Conservation (phyloP, 768 basidiomycete genomes). For the Termitomyces sp. region DNA sequence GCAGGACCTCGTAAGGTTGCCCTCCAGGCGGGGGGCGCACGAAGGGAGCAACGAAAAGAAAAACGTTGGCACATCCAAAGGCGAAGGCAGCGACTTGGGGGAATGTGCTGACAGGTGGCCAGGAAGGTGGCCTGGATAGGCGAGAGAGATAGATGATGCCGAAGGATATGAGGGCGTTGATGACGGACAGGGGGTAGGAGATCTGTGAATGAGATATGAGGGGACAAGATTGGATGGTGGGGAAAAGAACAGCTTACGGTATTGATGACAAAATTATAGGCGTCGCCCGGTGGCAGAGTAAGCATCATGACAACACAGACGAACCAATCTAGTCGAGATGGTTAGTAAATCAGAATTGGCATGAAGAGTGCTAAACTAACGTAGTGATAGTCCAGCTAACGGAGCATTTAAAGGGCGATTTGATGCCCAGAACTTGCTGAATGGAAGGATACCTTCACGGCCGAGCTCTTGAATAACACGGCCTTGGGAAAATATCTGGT, state of each 20-base stretch:
- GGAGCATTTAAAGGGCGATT: conserved; percentile 55
- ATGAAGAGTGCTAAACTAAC: conserved; percentile 29
- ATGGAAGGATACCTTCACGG: conserved; percentile 50
- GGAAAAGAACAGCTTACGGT: conserved; percentile 24
- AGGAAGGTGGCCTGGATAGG: conserved; percentile 2
- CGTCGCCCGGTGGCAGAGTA: conserved; percentile 48
- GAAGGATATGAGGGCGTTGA: conserved; percentile 40
- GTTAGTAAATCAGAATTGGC: background rate
- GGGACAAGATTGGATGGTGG: background rate
- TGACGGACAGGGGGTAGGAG: conserved; percentile 37
- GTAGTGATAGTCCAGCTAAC: conserved; percentile 40
- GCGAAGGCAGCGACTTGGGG: conserved; percentile 21
- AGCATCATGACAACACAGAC: conserved; percentile 24
- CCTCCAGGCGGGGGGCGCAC: conserved; percentile 37
- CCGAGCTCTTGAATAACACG: conserved; percentile 53
- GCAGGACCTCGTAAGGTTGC: conserved; percentile 37
- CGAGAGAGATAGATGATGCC: conserved; percentile 33
- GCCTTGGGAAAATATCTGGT: conserved; percentile 17
- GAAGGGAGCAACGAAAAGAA: conserved; percentile 42
- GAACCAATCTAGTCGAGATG: conserved; percentile 18
- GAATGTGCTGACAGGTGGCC: conserved; percentile 6
- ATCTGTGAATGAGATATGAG: conserved; percentile 10
- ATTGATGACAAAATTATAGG: conserved; percentile 53
- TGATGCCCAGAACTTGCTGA: conserved; percentile 48
- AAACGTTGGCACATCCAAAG: conserved; percentile 48